Percentiles rank a stretch among this genome's conserved stretches.
These are phyloP conservation scores for Colletotrichum godetiae DNA, from an alignment of 2,329 filamentous ascomycete species.

Conservation along the genomic window DNA sequence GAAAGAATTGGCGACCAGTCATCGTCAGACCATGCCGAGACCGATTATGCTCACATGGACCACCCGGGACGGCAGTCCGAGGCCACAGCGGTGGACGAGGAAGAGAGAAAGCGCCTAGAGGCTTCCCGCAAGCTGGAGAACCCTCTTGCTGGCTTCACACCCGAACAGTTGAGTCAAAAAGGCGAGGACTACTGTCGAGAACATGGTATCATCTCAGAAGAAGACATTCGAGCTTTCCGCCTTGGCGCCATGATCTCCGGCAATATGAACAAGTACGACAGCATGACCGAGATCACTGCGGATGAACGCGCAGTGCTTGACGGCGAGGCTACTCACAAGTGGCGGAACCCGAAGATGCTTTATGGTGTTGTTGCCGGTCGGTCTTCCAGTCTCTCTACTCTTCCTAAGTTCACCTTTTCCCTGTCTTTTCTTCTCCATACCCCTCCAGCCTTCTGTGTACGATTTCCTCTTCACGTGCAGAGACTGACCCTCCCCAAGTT, in stretches of 20 bases:
- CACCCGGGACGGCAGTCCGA: slow-evolving; percentile 12
- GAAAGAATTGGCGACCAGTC: slow-evolving; percentile 10
- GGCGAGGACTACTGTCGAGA: slow-evolving; percentile 68
- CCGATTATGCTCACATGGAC: slow-evolving; percentile 13
- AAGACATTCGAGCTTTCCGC: slow-evolving; percentile 68
- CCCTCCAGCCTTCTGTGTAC: not conserved
- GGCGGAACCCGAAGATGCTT: slow-evolving; percentile 73
- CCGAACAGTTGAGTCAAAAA: slow-evolving; percentile 62
- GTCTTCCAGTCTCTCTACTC: not conserved
- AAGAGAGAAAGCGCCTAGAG: slow-evolving; percentile 44
- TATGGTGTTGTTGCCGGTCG: slow-evolving; percentile 71
- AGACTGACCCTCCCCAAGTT: slow-evolving; percentile 43
- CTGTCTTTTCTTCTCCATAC: not conserved
- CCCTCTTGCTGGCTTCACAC: slow-evolving; percentile 52
- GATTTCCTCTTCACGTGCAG: not conserved
- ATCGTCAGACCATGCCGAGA: slow-evolving; percentile 1
- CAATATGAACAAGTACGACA: slow-evolving; percentile 60
- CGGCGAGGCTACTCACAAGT: slow-evolving; percentile 73
- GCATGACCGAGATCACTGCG: slow-evolving; percentile 63
- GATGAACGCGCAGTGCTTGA: slow-evolving; percentile 69
- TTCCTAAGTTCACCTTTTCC: no score
- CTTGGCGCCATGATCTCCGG: slow-evolving; percentile 70
- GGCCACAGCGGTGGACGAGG: slow-evolving; percentile 38
- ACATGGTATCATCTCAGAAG: slow-evolving; percentile 64
- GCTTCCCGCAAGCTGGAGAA: slow-evolving; percentile 52